Percentiles rank a stretch among this genome's conserved stretches.
Conservation (phyloP, 2,329 filamentous ascomycete genomes). For the Chaetomium globosum region DNA sequence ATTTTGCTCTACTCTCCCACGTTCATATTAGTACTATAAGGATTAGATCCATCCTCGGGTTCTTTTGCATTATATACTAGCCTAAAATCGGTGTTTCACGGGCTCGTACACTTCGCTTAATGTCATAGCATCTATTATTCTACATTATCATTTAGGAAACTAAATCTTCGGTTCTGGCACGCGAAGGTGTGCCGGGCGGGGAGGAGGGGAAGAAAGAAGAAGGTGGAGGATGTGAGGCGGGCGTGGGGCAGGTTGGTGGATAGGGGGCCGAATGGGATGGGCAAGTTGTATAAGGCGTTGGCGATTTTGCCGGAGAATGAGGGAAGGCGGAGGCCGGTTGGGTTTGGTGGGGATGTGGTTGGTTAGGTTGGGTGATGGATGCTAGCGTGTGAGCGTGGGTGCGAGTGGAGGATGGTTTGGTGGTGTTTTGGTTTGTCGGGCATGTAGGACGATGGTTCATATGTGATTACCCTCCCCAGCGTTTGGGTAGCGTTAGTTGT, state of each 20-base stretch:
- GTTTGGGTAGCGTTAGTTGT: neutral
- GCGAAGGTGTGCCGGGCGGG: neutral
- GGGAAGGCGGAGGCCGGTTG: constrained; percentile 75
- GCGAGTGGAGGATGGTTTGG: neutral
- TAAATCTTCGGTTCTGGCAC: too few species aligned
- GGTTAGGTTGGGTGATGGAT: constrained; percentile 5
- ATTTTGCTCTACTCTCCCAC: too few species aligned
- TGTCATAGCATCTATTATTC: too few species aligned
- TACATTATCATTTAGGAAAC: too few species aligned
- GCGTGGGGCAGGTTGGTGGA: constrained; percentile 86
- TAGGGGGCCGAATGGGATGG: constrained; percentile 81
- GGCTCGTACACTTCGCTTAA: too few species aligned
- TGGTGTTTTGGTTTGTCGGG: neutral
- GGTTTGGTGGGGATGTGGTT: constrained; percentile 78
- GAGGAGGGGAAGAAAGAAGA: constrained; percentile 44
- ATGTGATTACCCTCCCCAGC: neutral
- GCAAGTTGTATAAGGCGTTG: constrained; percentile 89
- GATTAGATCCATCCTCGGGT: too few species aligned
- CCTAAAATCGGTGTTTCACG: too few species aligned
- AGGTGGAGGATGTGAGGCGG: constrained; percentile 64
- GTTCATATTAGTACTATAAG: too few species aligned
- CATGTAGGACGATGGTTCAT: neutral
- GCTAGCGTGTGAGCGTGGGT: too few species aligned
- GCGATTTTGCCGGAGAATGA: constrained; percentile 83
- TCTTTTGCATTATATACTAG: too few species aligned